These are phyloP conservation scores for Chalaropsis thielavioides DNA, from an alignment of 2,329 filamentous ascomycete species.

Conservation along the genomic window DNA sequence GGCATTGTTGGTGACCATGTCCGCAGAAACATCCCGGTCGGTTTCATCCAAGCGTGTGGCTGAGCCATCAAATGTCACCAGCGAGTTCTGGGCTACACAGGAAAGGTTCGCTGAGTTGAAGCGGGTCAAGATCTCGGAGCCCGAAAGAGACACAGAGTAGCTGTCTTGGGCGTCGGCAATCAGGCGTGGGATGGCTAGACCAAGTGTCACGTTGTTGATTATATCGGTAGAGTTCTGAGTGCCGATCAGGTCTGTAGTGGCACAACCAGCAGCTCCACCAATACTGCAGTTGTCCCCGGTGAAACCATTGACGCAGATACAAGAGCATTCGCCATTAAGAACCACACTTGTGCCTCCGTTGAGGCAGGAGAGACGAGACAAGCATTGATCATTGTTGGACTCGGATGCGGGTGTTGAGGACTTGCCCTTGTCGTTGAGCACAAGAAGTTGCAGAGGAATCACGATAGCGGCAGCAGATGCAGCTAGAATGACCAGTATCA, in stretches of 20 bases:
- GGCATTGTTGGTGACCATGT: constrained; percentile 2
- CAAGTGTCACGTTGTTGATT: constrained; percentile 60
- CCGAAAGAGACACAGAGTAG: constrained; percentile 63
- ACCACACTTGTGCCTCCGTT: constrained; percentile 72
- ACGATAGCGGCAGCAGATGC: constrained; percentile 56
- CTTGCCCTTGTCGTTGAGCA: constrained; percentile 33
- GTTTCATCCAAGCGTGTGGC: constrained; percentile 26
- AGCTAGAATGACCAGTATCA: constrained; percentile 54
- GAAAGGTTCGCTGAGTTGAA: constrained; percentile 64
- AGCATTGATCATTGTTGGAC: constrained; percentile 38
- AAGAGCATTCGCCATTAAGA: constrained; percentile 56
- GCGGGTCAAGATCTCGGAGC: constrained; percentile 53
- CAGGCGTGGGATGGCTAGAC: constrained; percentile 61
- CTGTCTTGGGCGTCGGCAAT: constrained; percentile 49
- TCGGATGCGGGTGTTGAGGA: constrained; percentile 24
- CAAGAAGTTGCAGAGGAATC: constrained; percentile 54
- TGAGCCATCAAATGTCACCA: constrained; percentile 66
- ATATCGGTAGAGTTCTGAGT: constrained; percentile 25
- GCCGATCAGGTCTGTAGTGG: constrained; percentile 32
- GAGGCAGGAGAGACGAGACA: constrained; percentile 47
- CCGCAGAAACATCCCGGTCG: neutral
- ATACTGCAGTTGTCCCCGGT: constrained; percentile 43
- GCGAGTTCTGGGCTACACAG: constrained; percentile 71
- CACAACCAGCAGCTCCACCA: constrained; percentile 36
- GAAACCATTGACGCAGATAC: constrained; percentile 80